Evolutionary conservation across 768 basidiomycete genomes (phyloP).

Genomic region (Boletus vermiculosoides): DNA sequence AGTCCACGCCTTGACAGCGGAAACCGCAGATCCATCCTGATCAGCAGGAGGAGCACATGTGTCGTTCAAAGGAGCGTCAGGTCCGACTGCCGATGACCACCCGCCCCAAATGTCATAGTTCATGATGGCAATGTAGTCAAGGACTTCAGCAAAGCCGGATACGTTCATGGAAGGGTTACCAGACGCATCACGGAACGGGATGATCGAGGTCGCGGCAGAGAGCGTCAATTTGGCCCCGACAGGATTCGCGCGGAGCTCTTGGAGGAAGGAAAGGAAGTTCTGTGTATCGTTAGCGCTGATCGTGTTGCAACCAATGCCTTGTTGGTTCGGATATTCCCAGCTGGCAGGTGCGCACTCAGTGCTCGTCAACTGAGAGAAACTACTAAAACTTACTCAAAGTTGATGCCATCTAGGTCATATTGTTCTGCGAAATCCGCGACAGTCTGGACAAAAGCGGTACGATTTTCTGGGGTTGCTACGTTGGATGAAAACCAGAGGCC

Average conservation of each 20-base stretch:
- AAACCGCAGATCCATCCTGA: slow-evolving; percentile 73
- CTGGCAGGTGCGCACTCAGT: slow-evolving; percentile 39
- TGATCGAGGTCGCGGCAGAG: slow-evolving; percentile 65
- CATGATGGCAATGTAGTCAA: slow-evolving; percentile 68
- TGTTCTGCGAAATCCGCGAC: slow-evolving; percentile 45
- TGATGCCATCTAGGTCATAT: slow-evolving; percentile 58
- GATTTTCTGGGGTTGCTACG: slow-evolving; percentile 54
- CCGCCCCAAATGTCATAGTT: slow-evolving; percentile 63
- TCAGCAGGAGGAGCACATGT: slow-evolving; percentile 60
- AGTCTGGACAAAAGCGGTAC: slow-evolving; percentile 63
- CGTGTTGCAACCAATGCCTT: slow-evolving; percentile 70
- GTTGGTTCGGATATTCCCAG: slow-evolving; percentile 80
- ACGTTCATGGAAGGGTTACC: slow-evolving; percentile 68
- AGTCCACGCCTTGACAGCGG: slow-evolving; percentile 71
- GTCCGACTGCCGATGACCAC: slow-evolving; percentile 56
- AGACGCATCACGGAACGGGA: slow-evolving; percentile 59
- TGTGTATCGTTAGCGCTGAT: slow-evolving; percentile 56
- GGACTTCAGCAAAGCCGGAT: slow-evolving; percentile 63
- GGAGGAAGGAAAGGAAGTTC: slow-evolving; percentile 78
- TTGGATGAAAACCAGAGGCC: slow-evolving; percentile 59
- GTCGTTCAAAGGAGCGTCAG: slow-evolving; percentile 81
- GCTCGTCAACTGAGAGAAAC: neutral
- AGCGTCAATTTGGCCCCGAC: slow-evolving; percentile 56
- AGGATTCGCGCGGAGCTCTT: slow-evolving; percentile 57
- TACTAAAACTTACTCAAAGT: slow-evolving; percentile 25